A percentile compares a stretch with the other conserved stretches of the same genome.
These are phyloP conservation scores for Senna siamea DNA, from an alignment of 306 rosid species.

Conservation along the genomic window DNA sequence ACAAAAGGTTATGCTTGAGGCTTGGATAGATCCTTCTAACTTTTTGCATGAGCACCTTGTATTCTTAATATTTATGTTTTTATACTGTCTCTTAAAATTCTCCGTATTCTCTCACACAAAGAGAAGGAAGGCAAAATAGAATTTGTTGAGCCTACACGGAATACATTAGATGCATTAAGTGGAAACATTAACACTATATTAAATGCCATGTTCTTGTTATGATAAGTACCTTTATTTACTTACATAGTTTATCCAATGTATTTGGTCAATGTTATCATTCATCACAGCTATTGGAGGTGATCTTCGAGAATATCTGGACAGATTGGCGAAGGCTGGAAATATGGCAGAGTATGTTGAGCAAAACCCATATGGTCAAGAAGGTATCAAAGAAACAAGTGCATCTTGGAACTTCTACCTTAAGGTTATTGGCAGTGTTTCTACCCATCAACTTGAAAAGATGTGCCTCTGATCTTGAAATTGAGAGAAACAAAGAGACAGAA, in stretches of 20 bases:
- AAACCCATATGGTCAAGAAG: slow-evolving; percentile 69
- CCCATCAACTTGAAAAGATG: slow-evolving; percentile 6
- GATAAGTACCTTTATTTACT: background rate
- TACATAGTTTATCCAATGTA: background rate
- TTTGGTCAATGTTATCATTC: background rate
- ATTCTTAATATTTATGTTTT: too few relatives aligned
- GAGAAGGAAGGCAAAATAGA: too few relatives aligned
- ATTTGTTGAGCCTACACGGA: too few relatives aligned
- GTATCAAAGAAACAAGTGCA: slow-evolving; percentile 49
- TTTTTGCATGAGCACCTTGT: too few relatives aligned
- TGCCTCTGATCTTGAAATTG: background rate
- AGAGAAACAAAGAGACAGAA: background rate
- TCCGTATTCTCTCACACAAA: too few relatives aligned
- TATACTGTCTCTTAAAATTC: too few relatives aligned
- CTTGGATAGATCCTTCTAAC: too few relatives aligned
- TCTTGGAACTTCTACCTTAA: slow-evolving; percentile 66
- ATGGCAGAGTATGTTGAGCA: slow-evolving; percentile 51
- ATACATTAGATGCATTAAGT: too few relatives aligned
- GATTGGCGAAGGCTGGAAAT: slow-evolving; percentile 59
- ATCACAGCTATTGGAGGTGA: slow-evolving; percentile 62
- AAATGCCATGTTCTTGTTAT: too few relatives aligned
- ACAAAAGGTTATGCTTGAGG: too few relatives aligned
- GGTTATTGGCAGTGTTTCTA: slow-evolving; percentile 46
- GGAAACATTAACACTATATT: too few relatives aligned
- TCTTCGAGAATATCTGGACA: slow-evolving; percentile 57